Conservation (phyloP, 2,329 filamentous ascomycete species). For the Aspergillus ruber region DNA sequence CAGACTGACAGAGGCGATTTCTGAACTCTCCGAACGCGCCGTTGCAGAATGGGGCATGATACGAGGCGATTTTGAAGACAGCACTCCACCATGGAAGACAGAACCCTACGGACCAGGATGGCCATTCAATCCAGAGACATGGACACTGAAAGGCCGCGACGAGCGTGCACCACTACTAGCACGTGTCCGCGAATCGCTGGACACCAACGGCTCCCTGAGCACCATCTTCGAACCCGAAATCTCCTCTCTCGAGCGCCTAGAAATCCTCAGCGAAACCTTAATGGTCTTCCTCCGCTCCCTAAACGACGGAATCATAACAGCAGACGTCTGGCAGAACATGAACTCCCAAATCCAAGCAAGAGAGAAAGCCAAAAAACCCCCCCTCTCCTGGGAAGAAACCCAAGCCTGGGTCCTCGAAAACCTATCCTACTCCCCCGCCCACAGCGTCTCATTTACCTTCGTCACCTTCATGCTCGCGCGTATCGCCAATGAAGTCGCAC, state of each 20-base stretch:
- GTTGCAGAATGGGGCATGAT: slow-evolving; percentile 60
- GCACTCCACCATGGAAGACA: slow-evolving; percentile 45
- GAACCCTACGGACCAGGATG: slow-evolving; percentile 44
- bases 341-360: slow-evolving; percentile 51
- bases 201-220: slow-evolving; percentile 59
- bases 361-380: slow-evolving; percentile 44
- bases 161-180: slow-evolving; percentile 41
- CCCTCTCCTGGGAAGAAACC: slow-evolving; percentile 48
- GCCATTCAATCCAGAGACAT: slow-evolving; percentile 53
- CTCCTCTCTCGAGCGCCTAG: slow-evolving; percentile 61
- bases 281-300: slow-evolving; percentile 68
- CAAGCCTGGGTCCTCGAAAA: slow-evolving; percentile 64
- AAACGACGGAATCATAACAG: slow-evolving; percentile 70
- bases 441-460: slow-evolving; percentile 87
- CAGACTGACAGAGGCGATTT: slow-evolving; percentile 75
- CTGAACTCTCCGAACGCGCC: slow-evolving; percentile 52
- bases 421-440: slow-evolving; percentile 63
- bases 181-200: slow-evolving; percentile 59
- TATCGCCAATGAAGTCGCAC: slow-evolving; percentile 50
- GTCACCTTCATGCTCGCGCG: slow-evolving; percentile 68
- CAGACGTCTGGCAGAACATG: slow-evolving; percentile 62
- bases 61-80: slow-evolving; percentile 30
- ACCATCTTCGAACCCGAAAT: slow-evolving; percentile 58
- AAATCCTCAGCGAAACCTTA: slow-evolving; percentile 65
- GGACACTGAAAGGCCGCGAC: slow-evolving; percentile 36